Evolutionary conservation across 1,284 basidiomycete genomes (phyloP).

Genomic region (Exsudoporus floridanus): DNA sequence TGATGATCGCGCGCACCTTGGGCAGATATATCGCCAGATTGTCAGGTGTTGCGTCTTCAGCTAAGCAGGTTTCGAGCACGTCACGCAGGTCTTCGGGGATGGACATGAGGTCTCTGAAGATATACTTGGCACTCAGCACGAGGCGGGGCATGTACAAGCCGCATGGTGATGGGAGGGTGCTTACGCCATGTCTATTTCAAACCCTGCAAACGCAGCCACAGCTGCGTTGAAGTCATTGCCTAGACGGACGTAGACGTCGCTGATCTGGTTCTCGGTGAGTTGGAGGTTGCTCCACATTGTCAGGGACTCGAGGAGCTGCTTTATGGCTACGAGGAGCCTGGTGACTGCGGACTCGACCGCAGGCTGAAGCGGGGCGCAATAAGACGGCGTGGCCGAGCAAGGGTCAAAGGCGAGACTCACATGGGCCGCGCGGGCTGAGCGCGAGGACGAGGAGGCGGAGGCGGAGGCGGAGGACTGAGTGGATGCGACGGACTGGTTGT

Average conservation of each 20-base stretch:
- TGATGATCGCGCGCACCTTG: slow-evolving; percentile 90
- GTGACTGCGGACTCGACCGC: slow-evolving; percentile 92
- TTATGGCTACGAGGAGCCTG: slow-evolving; percentile 90
- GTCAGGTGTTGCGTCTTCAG: slow-evolving; percentile 84
- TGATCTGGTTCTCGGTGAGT: slow-evolving; percentile 82
- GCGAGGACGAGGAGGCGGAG: slow-evolving; percentile 29
- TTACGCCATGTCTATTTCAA: slow-evolving; percentile 90
- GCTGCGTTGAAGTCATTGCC: slow-evolving; percentile 98
- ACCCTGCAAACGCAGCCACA: slow-evolving; percentile 83
- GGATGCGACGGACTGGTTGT: slow-evolving; percentile 47
- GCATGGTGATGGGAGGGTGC: slow-evolving; percentile 35
- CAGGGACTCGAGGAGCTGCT: slow-evolving; percentile 88
- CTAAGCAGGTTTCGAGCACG: slow-evolving; percentile 87
- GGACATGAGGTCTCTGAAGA: slow-evolving; percentile 74
- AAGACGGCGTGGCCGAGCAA: background rate
- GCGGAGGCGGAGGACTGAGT: slow-evolving; percentile 30
- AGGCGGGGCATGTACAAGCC: slow-evolving; percentile 11
- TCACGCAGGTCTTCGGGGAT: slow-evolving; percentile 89
- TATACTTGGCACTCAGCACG: slow-evolving; percentile 16
- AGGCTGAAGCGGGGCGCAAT: slow-evolving; percentile 43
- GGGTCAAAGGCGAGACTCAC: slow-evolving; percentile 21
- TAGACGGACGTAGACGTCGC: slow-evolving; percentile 93
- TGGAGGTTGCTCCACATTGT: slow-evolving; percentile 84
- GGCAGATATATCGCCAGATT: slow-evolving; percentile 91
- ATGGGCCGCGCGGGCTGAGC: slow-evolving; percentile 28